Evolutionary conservation across 2,329 filamentous ascomycete genomes (phyloP).

Genomic region (Talaromyces sp.): DNA sequence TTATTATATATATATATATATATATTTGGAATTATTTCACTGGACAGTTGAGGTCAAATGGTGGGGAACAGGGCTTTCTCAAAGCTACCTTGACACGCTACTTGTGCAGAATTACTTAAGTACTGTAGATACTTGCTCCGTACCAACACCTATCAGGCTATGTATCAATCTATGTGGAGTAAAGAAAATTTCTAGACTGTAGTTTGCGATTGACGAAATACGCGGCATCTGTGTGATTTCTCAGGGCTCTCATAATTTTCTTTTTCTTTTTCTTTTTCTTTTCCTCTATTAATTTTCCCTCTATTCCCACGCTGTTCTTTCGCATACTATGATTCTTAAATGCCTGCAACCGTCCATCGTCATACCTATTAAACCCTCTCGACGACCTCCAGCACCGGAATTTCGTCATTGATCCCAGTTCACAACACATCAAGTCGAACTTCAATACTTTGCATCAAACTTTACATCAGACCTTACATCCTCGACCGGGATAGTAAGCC

Average conservation of each 20-base stretch:
- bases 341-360: background rate
- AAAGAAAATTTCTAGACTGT: constrained; percentile 7
- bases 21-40: background rate
- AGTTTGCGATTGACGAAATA: constrained; percentile 10
- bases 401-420: background rate
- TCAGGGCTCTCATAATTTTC: background rate
- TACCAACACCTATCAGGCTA: constrained; percentile 12
- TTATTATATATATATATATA: background rate
- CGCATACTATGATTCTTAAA: background rate
- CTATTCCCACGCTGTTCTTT: background rate
- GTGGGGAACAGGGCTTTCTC: background rate
- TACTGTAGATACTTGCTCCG: constrained; percentile 19
- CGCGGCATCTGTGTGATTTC: background rate
- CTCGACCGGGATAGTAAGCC: background rate
- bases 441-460: background rate
- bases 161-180: constrained; percentile 14
- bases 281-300: background rate
- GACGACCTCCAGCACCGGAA: background rate
- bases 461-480: background rate
- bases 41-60: background rate
- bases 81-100: background rate
- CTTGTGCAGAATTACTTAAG: constrained; percentile 3
- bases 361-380: background rate
- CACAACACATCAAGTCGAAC: background rate
- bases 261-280: too few relatives aligned